These are phyloP conservation scores for Pichia deserticola DNA, from an alignment of 805 yeast species.

Conservation along the genomic window DNA sequence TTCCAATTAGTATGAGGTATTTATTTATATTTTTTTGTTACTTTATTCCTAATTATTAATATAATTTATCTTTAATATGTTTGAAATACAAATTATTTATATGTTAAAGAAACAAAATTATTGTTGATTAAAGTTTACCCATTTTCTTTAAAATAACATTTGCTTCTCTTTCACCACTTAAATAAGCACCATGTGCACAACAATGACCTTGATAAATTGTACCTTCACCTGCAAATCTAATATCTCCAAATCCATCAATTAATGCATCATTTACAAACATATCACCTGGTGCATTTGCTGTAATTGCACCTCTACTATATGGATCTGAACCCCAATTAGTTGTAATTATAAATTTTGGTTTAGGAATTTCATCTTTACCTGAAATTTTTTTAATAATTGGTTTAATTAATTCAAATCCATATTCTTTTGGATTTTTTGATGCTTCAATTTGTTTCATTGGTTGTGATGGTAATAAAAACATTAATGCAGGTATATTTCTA, in stretches of 20 bases:
- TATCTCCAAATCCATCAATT: conserved; percentile 26
- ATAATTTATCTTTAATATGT: too few species aligned
- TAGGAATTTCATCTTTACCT: conserved; percentile 18
- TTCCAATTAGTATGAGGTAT: too few species aligned
- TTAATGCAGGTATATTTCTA: conserved; percentile 31
- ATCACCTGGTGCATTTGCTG: conserved; percentile 37
- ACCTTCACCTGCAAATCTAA: conserved; percentile 52
- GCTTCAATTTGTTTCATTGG: conserved; percentile 39
- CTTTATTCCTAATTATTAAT: too few species aligned
- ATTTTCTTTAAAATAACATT: conserved; percentile 2
- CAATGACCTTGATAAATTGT: conserved; percentile 44
- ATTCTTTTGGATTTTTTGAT: conserved; percentile 22
- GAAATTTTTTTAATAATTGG: conserved; percentile 32
- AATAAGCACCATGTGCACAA: conserved; percentile 50
- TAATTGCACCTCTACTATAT: conserved; percentile 41
- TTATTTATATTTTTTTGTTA: too few species aligned
- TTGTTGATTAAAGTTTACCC: background rate
- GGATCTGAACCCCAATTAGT: conserved; percentile 46
- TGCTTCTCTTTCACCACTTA: conserved; percentile 44
- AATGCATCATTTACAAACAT: conserved; percentile 28
- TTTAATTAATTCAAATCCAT: conserved; percentile 36
- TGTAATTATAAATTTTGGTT: conserved; percentile 20
- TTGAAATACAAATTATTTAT: too few species aligned
- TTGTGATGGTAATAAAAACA: conserved; percentile 41
- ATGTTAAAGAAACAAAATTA: too few species aligned